Base-by-base conservation (phyloP, 2,329 filamentous ascomycete species). In the Diaporthe helianthi region DNA sequence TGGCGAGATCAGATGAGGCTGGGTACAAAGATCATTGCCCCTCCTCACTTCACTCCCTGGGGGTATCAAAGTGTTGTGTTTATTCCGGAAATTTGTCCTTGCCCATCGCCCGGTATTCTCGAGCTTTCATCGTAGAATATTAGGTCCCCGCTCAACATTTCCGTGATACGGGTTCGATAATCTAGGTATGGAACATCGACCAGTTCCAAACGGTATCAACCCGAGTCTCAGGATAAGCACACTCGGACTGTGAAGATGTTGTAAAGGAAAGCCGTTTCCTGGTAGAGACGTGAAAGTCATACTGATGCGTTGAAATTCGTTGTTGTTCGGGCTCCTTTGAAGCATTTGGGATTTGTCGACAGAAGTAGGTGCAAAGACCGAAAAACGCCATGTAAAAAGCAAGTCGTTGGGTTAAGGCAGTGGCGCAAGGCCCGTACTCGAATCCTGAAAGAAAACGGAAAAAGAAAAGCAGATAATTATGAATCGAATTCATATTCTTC, bases 21-120 rank as follows among this genome's bases (percentile, higher is more conserved):
- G 29, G 44, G 29, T 19, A 31, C 29, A 33, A 49, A 49, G 46
- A 10, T 33, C 8, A 38, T 1, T 26, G 29, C 58, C 29, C 58
- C 12, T 49, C 29, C 58, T 36, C 58, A 19, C 19, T 49, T 63
- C 19, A 33, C 19, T 47, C 44, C 58, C 19, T 49, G n/a, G 44
- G 58, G 58, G 58, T 63, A 63, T 63, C 58, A 63, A 63, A 63
- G 44, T 63, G 58, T 31, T 53, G 29, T 63, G 29, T 36, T 44
- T 63, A 19, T 44, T 49, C 26, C 58, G n/a, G 29, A 63, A 63
- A 49, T 49, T 63, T 44, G 29, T 63, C 44, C 58, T 63, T 49
- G 58, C 58, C 26, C 26, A 22, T 49, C 8, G 13, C 44, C n/a
- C 58, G n/a, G 26, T 36, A 24, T 36, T 22, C 3, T 24, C 29